Evolutionary conservation across 139 green algal genomes (phyloP), one percentile per base, ranked within the genome.

Genomic region (Diplosphaera chodatii): DNA sequence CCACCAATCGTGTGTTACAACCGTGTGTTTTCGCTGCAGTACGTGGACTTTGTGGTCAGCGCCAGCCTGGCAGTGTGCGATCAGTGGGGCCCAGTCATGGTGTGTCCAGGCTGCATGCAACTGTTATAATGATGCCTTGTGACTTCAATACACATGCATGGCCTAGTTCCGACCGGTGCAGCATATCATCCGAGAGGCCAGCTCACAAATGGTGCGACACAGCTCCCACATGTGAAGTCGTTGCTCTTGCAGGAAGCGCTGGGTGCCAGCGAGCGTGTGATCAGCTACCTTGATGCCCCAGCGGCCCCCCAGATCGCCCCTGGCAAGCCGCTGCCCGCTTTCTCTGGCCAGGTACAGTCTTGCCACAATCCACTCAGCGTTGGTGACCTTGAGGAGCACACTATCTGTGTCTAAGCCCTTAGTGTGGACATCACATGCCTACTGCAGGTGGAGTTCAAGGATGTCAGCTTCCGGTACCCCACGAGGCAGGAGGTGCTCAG

Each of bases 31-130:
- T 59, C 48, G 8, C 16, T 18, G 30, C 84, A 92, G 66, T 95
- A 95, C 59, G 82, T 89, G 18, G 87, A 95, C 73, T 87, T 94
- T 69, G 82, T 93, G 33, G 86, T 88, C 4, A 83, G 81, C 31
- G 78, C 83, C 30, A 83, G 78, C 33, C 81, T 93, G 56, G 83
- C 76, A 21, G 87, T 95, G 67, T 93, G 85, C 70, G 90, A 96
- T 70, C 86, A 96, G 64, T 32, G 64, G 64, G 32, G 64, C 23
- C 27, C 23, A n/a, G 30, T 8, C 4, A 55, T 41, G 64, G 64
- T 32, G 31, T 4, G 40, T 73, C 72, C 69, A 48, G 6, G 37
- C 37, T 48, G 37, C 37, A 48, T 6, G 37, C 37, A 48, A 20
- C 37, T 10, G 6, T 6, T 48, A 59, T 25, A 18, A 59, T n/a